Base-by-base conservation (phyloP, 179 eudicot species). In the Vitellaria paradoxa region DNA sequence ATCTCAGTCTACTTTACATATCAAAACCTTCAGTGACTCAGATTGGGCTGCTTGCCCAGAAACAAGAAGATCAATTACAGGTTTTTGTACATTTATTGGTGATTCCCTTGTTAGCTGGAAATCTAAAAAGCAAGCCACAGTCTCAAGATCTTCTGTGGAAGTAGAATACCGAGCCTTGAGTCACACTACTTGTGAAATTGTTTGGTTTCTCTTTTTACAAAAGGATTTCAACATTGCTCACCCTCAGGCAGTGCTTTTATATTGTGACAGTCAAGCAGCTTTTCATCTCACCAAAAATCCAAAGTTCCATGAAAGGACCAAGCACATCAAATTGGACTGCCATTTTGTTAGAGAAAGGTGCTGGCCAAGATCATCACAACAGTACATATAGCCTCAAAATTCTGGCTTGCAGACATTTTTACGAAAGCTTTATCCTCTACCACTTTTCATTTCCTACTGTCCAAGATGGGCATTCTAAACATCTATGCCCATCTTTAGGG, bases 301-400 rank as follows among this genome's bases (percentile, higher is more conserved):
- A n/a, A n/a, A n/a, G n/a, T n/a, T n/a, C n/a, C n/a, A n/a, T n/a
- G n/a, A n/a, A n/a, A n/a, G n/a, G n/a, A n/a, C n/a, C n/a, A n/a
- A n/a, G n/a, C n/a, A n/a, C n/a, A n/a, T n/a, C n/a, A n/a, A n/a
- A n/a, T n/a, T n/a, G n/a, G n/a, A n/a, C n/a, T n/a, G n/a, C n/a
- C 70, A 67, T 67, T 67, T 67, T 37, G 37, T 67, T 14, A 67
- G 70, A 17, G 49, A 67, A 37, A 37, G 50, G 20, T 67, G 17
- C 47, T 9, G 13, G 15, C 14, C 2, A 7, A 14, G 13, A n/a
- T 9, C 3, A 67, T 67, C 14, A 45, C 26, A 5, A 46, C 42
- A 7, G 8, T 26, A 4, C 50, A 30, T 67, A 18, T 67, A 0
- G 14, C 7, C 17, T 30, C 17, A 11, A 5, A 11, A 8, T 0